A percentile compares a stretch with the other conserved stretches of the same genome.
These are phyloP conservation scores for Gnomoniopsis sp. DNA, from an alignment of 2,329 filamentous ascomycete genomes.

Conservation along the genomic window DNA sequence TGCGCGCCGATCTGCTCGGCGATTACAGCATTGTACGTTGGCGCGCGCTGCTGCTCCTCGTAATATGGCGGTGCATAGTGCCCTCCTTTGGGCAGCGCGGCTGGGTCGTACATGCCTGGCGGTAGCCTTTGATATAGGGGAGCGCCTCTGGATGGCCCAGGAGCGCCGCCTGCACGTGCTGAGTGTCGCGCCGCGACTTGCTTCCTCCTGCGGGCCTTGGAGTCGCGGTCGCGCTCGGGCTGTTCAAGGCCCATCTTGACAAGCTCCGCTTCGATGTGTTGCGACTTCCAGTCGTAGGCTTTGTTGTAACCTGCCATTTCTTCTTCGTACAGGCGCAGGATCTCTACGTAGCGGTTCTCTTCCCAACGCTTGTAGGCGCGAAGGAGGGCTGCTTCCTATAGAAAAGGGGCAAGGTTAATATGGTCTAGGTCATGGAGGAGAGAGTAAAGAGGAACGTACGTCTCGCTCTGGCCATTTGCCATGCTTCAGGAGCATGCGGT, in stretches of 20 bases:
- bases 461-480: conserved; percentile 46
- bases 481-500: conserved; percentile 46
- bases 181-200: conserved; percentile 12
- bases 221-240: conserved; percentile 37
- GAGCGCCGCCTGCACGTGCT: not conserved
- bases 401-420: not conserved
- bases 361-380: conserved; percentile 15
- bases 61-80: not conserved
- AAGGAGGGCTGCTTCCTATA: conserved; percentile 13
- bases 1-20: conserved; percentile 11
- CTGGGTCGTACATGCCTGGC: conserved; percentile 1
- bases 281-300: conserved; percentile 43
- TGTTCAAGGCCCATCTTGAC: conserved; percentile 47
- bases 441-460: conserved; percentile 36
- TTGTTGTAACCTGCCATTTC: conserved; percentile 46
- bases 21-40: conserved; percentile 3
- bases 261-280: conserved; percentile 48
- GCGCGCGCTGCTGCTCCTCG: conserved; percentile 1
- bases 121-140: conserved; percentile 13
- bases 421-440: not conserved
- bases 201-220: conserved; percentile 40
- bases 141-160: not conserved
- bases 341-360: conserved; percentile 26
- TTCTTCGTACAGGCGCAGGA: conserved; percentile 34
- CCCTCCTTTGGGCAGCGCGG: not conserved